Base-by-base conservation (phyloP, 75 land plant genomes). In the Cunninghamia lanceolata region DNA sequence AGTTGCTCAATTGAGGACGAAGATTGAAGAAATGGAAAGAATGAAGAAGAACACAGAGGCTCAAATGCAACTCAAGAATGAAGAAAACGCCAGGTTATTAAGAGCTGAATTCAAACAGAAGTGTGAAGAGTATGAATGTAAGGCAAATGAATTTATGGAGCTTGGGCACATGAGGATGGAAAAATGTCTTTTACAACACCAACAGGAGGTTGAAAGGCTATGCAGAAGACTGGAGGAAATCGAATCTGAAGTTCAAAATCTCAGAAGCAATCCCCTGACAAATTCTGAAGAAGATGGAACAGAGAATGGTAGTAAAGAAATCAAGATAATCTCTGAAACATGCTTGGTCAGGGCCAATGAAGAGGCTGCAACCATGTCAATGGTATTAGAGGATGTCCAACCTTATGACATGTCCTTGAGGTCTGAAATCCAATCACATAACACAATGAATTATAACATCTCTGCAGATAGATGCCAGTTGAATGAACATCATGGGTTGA, bases 151-250 rank as follows among this genome's bases (percentile, higher is more conserved):
- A 42, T 88, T 91, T 83, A 82, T 89, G 85, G 91, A 90, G 56
- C 21, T 91, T 81, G 91, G 86, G 81, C 88, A 87, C 88, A 93
- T 66, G 81, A 91, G 90, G 82, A 92, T 96, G 90, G 96, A 95
- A 80, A 94, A 94, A 53, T 88, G 82, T 84, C 84, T 91, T 80
- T 56, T 90, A 82, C 89, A 93, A 39, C 95, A 94, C 88, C 92
- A 93, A 85, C 89, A 88, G 83, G 94, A 94, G 85, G 85, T 93
- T 53, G 94, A 93, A 68, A 74, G 89, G 91, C 89, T 96, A 85
- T 90, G 94, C 32, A 54, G 81, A 11, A 88, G 95, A 15, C 87
- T 96, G 85, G 90, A 94, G 87, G 97, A 93, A 78, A 90, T 93
- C 47, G 98, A 97, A 81, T 87, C 88, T 35, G 93, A 94, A 86